A percentile compares a stretch with the other conserved stretches of the same genome.
Evolutionary conservation across 352 stramenopile species (phyloP).

Genomic region (Globisporangium perplexum): DNA sequence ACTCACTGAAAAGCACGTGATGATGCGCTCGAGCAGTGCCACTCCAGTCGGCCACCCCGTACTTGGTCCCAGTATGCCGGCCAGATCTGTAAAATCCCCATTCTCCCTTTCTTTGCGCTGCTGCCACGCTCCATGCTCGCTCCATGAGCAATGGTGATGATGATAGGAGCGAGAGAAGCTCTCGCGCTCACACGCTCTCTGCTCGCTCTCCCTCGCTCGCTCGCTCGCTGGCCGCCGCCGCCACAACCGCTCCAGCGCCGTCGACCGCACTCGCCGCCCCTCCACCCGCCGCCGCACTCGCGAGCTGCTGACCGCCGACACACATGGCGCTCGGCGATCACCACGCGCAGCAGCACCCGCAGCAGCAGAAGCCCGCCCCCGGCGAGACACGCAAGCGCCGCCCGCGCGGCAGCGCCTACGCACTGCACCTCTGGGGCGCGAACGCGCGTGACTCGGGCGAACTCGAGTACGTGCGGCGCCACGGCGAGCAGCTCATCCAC

Average conservation of each 20-base stretch:
- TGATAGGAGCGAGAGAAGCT: not conserved
- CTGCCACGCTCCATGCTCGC: not conserved
- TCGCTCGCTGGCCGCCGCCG: not conserved
- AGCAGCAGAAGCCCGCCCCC: not conserved
- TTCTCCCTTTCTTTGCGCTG: no score
- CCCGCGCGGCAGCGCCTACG: conserved; percentile 23
- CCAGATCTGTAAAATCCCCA: not conserved
- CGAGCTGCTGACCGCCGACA: not conserved
- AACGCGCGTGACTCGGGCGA: conserved; percentile 26
- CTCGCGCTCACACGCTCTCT: no score
- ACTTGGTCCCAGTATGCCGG: not conserved
- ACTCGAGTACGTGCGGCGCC: conserved; percentile 49
- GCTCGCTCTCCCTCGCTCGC: no score
- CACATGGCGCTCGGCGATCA: conserved; percentile 6
- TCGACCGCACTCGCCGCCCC: not conserved
- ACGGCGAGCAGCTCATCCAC: conserved; percentile 39
- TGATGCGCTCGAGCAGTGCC: not conserved
- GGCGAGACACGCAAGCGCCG: conserved; percentile 7
- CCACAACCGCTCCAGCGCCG: not conserved
- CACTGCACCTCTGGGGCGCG: conserved; percentile 34
- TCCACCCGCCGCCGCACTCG: not conserved
- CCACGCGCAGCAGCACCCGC: not conserved
- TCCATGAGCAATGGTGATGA: not conserved
- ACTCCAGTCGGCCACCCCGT: not conserved
- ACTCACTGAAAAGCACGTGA: not conserved